phyloP scores from a whole-genome alignment of 2,329 filamentous ascomycete species.

The Tolypocladium pustulatum region DNA sequence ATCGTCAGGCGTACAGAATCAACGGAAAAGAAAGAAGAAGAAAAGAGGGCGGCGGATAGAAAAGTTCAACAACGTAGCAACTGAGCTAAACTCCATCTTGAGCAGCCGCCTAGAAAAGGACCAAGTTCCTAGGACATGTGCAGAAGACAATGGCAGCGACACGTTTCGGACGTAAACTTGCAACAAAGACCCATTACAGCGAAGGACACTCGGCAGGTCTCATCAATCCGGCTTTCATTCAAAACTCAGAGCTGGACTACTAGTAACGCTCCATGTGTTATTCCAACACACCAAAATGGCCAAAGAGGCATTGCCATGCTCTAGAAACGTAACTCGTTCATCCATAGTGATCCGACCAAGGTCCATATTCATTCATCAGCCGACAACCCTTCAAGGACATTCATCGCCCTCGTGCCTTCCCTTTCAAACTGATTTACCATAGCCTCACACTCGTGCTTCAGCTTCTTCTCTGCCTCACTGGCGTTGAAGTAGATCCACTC shows the following conservation, averaged over 20 bases:
- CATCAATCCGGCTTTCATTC: background rate
- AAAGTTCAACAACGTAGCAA: background rate
- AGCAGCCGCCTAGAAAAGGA: background rate
- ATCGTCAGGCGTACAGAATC: too few relatives aligned
- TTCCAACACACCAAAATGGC: background rate
- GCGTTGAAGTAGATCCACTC: slow-evolving; percentile 86
- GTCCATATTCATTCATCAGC: slow-evolving; percentile 26
- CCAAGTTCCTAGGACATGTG: too few relatives aligned
- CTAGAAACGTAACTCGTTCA: background rate
- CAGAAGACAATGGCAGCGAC: background rate
- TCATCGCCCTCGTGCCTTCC: slow-evolving; percentile 71
- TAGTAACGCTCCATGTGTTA: background rate
- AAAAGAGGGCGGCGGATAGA: background rate
- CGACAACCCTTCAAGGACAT: slow-evolving; percentile 62
- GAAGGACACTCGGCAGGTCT: background rate
- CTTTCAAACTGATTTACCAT: slow-evolving; percentile 76
- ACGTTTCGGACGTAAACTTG: background rate
- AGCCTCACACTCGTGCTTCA: slow-evolving; percentile 72
- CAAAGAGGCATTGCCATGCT: background rate
- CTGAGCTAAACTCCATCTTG: background rate
- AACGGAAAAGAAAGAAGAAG: too few relatives aligned
- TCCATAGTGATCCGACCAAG: background rate
- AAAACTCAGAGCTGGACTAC: background rate
- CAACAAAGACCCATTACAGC: background rate
- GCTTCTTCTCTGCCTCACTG: slow-evolving; percentile 63